A percentile compares a stretch with the other conserved stretches of the same genome.
phyloP scores from a whole-genome alignment of 2,329 filamentous ascomycete genomes.

The Elsinoe perseae region DNA sequence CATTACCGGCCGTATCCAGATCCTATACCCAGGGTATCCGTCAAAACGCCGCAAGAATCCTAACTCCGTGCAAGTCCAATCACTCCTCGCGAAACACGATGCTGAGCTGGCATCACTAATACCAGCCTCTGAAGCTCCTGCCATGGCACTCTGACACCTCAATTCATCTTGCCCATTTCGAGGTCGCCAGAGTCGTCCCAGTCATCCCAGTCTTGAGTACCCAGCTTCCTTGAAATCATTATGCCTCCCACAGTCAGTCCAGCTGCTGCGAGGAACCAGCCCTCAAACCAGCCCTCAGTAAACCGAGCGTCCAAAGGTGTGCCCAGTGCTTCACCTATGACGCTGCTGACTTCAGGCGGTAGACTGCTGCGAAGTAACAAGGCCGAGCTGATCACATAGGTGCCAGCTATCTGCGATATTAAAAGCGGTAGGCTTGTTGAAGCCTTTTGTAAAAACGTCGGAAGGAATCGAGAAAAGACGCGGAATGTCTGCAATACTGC shows the following conservation, averaged over 20 bases:
- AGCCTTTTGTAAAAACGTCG: conserved; percentile 61
- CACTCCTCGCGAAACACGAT: background rate
- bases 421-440: conserved; percentile 72
- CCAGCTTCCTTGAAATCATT: conserved; percentile 60
- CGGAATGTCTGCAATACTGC: conserved; percentile 79
- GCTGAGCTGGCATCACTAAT: no score
- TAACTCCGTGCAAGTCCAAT: background rate
- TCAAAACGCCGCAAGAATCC: background rate
- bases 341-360: conserved; percentile 66
- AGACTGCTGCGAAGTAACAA: conserved; percentile 71
- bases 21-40: conserved; percentile 1
- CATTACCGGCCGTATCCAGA: background rate
- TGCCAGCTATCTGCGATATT: conserved; percentile 72
- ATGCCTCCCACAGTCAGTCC: conserved; percentile 61
- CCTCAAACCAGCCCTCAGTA: conserved; percentile 79
- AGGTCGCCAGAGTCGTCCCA: conserved; percentile 50
- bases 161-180: conserved; percentile 66
- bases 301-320: conserved; percentile 66
- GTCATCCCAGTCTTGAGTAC: conserved; percentile 31
- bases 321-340: conserved; percentile 68
- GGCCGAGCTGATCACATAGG: conserved; percentile 76
- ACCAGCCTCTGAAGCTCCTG: no score
- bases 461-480: conserved; percentile 68
- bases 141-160: conserved; percentile 26
- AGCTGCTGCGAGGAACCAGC: conserved; percentile 69